Percentiles rank a stretch among this genome's conserved stretches.
These are phyloP conservation scores for Gymnopus androsaceus DNA, from an alignment of 1,284 basidiomycete species.

Conservation along the genomic window DNA sequence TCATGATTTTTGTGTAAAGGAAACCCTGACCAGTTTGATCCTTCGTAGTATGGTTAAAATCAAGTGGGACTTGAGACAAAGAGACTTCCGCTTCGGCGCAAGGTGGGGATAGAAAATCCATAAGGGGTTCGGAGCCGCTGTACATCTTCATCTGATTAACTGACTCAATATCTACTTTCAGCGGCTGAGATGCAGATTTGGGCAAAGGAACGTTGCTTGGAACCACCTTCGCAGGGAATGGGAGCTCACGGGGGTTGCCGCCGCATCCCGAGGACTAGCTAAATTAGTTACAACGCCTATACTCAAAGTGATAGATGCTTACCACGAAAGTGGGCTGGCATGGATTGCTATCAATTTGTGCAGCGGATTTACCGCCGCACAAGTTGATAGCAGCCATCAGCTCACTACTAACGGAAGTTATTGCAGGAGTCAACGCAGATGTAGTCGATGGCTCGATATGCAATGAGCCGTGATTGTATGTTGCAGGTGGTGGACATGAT, in stretches of 20 bases:
- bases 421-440: background rate
- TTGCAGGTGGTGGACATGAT: background rate
- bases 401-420: background rate
- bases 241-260: background rate
- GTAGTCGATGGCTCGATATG: background rate
- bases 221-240: background rate
- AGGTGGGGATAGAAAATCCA: slow-evolving; percentile 6
- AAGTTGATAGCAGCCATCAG: slow-evolving; percentile 4
- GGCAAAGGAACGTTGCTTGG: background rate
- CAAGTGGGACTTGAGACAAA: background rate
- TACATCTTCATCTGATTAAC: background rate
- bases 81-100: background rate
- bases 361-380: background rate
- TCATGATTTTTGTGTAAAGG: background rate
- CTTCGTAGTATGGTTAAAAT: background rate
- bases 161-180: background rate
- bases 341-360: background rate
- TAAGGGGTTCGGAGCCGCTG: background rate
- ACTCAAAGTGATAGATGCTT: background rate
- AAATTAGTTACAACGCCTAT: background rate
- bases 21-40: background rate
- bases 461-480: background rate
- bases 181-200: background rate
- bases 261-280: background rate
- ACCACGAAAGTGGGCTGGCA: background rate